Evolutionary conservation across 352 stramenopile species (phyloP).

Genomic region (Phytopythium ostracodes): DNA sequence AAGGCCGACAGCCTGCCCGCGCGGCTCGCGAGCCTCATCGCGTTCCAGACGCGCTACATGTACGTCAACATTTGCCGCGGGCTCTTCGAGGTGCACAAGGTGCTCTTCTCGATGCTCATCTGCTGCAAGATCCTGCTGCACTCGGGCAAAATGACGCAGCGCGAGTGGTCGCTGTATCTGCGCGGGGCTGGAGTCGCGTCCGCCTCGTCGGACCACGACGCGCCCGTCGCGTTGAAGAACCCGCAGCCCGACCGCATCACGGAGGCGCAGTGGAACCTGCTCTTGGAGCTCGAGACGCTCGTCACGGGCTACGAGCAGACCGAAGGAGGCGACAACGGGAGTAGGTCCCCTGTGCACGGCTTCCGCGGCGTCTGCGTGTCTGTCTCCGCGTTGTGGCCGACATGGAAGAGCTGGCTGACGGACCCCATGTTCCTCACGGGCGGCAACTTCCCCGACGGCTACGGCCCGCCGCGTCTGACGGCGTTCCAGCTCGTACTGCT

Average conservation of each 20-base stretch:
- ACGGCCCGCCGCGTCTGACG: slow-evolving; percentile 22
- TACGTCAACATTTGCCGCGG: slow-evolving; percentile 94
- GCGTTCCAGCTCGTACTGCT: slow-evolving; percentile 78
- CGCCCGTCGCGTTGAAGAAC: slow-evolving; percentile 27
- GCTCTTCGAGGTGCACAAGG: slow-evolving; percentile 92
- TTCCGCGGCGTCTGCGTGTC: slow-evolving; percentile 73
- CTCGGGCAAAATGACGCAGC: slow-evolving; percentile 50
- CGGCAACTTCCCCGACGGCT: slow-evolving; percentile 1
- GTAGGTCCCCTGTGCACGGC: slow-evolving; percentile 13
- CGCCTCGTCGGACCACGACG: slow-evolving; percentile 14
- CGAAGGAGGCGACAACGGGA: background rate
- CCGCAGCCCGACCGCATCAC: slow-evolving; percentile 67
- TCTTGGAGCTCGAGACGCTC: slow-evolving; percentile 72
- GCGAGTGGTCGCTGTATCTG: slow-evolving; percentile 90
- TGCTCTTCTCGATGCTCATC: slow-evolving; percentile 93
- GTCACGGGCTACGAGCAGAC: slow-evolving; percentile 24
- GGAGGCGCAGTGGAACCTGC: slow-evolving; percentile 77
- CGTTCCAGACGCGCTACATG: slow-evolving; percentile 89
- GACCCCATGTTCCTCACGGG: slow-evolving; percentile 37
- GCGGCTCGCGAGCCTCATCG: slow-evolving; percentile 80
- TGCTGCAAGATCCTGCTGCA: slow-evolving; percentile 93
- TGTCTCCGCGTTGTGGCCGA: slow-evolving; percentile 47
- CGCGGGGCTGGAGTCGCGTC: slow-evolving; percentile 42
- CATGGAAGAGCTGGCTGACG: slow-evolving; percentile 61
- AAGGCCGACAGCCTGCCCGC: slow-evolving; percentile 46